These are phyloP conservation scores for Dysphania ambrosioides DNA, from an alignment of 148 eudicot species.

Conservation along the genomic window DNA sequence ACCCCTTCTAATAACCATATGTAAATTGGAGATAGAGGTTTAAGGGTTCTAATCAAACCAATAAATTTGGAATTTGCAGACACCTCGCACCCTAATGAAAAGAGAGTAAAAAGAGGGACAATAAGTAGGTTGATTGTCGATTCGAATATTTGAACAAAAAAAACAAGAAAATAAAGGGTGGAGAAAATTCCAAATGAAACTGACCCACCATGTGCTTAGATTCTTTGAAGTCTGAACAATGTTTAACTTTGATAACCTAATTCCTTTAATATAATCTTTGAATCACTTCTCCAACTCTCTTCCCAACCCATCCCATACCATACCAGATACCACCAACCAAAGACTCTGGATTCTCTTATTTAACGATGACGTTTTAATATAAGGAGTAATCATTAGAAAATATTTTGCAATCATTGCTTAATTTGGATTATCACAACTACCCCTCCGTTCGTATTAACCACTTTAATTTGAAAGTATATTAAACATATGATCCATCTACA, in stretches of 20 bases:
- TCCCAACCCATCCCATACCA: conserved; percentile 14
- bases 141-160: not conserved
- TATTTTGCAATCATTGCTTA: conserved; percentile 11
- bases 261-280: not conserved
- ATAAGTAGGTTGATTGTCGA: not conserved
- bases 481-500: no score
- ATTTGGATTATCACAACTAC: not conserved
- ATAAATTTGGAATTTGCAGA: not conserved
- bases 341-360: conserved; percentile 1
- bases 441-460: no score
- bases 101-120: not conserved
- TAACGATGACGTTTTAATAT: not conserved
- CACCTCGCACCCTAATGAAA: not conserved
- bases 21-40: not conserved
- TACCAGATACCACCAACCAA: conserved; percentile 23
- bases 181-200: not conserved
- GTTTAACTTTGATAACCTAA: conserved; percentile 7
- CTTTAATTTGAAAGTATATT: no score
- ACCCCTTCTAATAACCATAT: no score
- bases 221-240: conserved; percentile 19
- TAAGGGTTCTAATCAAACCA: not conserved
- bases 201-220: conserved; percentile 33
- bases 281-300: conserved; percentile 14
- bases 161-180: not conserved
- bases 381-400: not conserved